Conservation (phyloP, 78 protist species). For the Creolimax fragrantissima region DNA sequence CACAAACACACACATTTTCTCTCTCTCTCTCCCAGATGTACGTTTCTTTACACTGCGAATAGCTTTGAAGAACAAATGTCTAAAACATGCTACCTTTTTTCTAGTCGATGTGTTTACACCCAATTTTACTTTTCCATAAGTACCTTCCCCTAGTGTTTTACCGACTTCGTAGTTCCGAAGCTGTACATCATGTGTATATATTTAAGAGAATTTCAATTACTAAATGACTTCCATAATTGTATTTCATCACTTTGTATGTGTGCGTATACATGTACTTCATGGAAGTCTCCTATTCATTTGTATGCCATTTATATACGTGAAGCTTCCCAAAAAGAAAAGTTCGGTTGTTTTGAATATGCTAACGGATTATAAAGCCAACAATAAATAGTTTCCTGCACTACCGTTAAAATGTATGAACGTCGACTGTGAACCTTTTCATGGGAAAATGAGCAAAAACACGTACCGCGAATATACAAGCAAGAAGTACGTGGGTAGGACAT, state of each 20-base stretch:
- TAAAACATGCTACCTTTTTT: conserved; percentile 8
- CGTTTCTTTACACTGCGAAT: too few species aligned
- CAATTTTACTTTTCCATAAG: conserved; percentile 57
- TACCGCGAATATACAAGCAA: too few species aligned
- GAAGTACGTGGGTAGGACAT: too few species aligned
- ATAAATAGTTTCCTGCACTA: too few species aligned
- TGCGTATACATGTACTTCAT: not conserved
- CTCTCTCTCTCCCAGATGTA: too few species aligned
- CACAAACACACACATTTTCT: not conserved
- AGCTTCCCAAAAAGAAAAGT: too few species aligned
- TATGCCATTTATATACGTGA: not conserved
- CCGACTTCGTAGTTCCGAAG: not conserved
- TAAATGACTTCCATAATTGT: not conserved
- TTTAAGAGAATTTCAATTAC: not conserved
- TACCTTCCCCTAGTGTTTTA: conserved; percentile 58
- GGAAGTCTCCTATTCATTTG: not conserved
- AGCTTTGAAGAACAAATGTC: too few species aligned
- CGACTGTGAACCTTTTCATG: too few species aligned
- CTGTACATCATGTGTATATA: not conserved
- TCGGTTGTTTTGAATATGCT: too few species aligned
- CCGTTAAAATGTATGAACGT: too few species aligned
- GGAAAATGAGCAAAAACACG: too few species aligned
- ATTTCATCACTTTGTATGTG: not conserved
- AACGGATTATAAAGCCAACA: too few species aligned
- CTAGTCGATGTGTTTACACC: conserved; percentile 40